Evolutionary conservation across 108 stramenopile species (phyloP).

Genomic region (Cylindrotheca fusiformis): DNA sequence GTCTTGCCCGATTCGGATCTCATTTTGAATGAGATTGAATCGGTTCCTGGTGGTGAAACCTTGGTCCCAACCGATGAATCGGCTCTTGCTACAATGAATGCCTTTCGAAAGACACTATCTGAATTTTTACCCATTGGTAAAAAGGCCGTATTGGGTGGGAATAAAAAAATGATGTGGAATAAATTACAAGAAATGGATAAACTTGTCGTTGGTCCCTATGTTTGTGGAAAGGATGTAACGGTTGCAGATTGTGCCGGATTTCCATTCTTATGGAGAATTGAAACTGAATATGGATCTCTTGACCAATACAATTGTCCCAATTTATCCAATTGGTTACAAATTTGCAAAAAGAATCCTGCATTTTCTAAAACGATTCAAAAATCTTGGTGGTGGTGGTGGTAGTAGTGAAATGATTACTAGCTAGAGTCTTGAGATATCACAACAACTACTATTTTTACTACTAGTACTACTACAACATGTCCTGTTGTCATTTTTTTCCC

Average conservation of each 20-base stretch:
- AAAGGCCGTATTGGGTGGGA: constrained; percentile 60
- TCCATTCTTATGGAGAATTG: constrained; percentile 81
- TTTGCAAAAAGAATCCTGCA: constrained; percentile 41
- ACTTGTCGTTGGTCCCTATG: constrained; percentile 43
- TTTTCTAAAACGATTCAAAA: constrained; percentile 65
- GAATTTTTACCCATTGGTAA: constrained; percentile 69
- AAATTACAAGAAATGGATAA: constrained; percentile 54
- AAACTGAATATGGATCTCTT: constrained; percentile 62
- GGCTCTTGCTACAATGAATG: constrained; percentile 9
- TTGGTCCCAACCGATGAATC: constrained; percentile 7
- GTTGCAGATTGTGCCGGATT: constrained; percentile 82
- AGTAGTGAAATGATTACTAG: constrained; percentile 6
- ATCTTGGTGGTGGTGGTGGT: constrained; percentile 91
- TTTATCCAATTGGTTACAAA: constrained; percentile 54
- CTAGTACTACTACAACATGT: no score
- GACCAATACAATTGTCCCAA: constrained; percentile 39
- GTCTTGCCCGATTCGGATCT: constrained; percentile 74
- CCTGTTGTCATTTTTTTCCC: no score
- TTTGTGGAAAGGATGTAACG: constrained; percentile 60
- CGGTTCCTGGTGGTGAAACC: constrained; percentile 13
- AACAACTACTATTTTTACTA: no score
- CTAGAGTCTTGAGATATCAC: no score
- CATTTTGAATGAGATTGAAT: constrained; percentile 55
- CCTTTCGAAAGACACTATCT: constrained; percentile 52
- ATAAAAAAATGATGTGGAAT: constrained; percentile 41